Evolutionary conservation across 2,329 filamentous ascomycete genomes (phyloP), one percentile per base, ranked within the genome.

Genomic region (Furcasterigmium furcatum): DNA sequence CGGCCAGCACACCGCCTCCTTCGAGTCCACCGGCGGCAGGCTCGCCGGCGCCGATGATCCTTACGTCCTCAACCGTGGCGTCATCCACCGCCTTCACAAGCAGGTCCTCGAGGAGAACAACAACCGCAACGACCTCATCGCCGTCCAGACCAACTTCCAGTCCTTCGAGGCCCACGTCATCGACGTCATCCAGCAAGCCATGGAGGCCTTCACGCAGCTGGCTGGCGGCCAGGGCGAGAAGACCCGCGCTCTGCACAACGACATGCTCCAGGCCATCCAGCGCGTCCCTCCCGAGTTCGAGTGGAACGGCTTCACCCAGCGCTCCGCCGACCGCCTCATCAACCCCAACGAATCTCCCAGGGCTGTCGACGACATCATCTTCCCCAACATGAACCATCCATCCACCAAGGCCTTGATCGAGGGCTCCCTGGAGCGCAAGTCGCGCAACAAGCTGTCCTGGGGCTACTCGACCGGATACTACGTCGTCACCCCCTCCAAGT

Each of bases 31-130:
- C 4, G 84, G 85, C 32, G 87, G 84, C 49, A 87, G 81, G 59
- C 71, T 92, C 56, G 79, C 80, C 36, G 80, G 88, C 2, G 61
- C 71, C 12, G 83, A 96, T 27, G 94, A 99, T 63, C 94, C 94
- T 5, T 99, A 97, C 62, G 78, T 97, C 46, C 65, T 97, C 38
- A 82, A 86, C 58, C 84, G 92, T 25, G 88, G 88, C 48, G 84
- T 96, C 47, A 71, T 88, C 53, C 80, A 96, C 71, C 84, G 91
- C 36, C 75, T 99, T 45, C 85, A 89, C 77, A 92, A 88, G 73
- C 94, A 99, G 72, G 81, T 97, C 29, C 74, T 89, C 39, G 90
- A 96, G 62, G 94, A 99, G 73, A 99, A 99, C 76, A 95, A 91
- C 73, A 92, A 95, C 70, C 83, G 86, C 53, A 89, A 95, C 62